These are phyloP conservation scores for Talaromyces thailandensis DNA, from an alignment of 495 filamentous ascomycete genomes.

Conservation along the genomic window DNA sequence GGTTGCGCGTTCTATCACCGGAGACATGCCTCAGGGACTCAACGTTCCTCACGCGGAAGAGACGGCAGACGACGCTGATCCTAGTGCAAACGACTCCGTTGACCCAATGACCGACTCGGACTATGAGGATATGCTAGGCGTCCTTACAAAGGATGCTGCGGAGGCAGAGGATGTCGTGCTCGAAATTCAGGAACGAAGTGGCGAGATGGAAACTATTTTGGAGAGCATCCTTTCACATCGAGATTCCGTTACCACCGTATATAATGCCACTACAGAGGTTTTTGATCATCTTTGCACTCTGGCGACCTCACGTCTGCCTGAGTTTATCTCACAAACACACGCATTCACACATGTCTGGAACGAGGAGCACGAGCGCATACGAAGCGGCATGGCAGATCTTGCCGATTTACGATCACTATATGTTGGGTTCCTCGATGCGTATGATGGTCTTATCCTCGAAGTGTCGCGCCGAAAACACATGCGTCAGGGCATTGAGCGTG, in stretches of 20 bases:
- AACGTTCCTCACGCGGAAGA: conserved; percentile 36
- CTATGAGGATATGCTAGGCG: conserved; percentile 70
- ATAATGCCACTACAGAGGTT: conserved; percentile 45
- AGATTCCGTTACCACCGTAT: conserved; percentile 35
- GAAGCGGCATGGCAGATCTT: conserved; percentile 60
- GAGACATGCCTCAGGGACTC: conserved; percentile 51
- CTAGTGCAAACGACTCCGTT: conserved; percentile 45
- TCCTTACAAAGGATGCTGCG: conserved; percentile 72
- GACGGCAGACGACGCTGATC: conserved; percentile 48
- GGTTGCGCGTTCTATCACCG: conserved; percentile 51
- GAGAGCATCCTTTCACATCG: conserved; percentile 50
- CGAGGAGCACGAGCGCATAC: conserved; percentile 60
- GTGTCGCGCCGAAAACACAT: conserved; percentile 61
- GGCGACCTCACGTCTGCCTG: conserved; percentile 48
- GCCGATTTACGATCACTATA: conserved; percentile 67
- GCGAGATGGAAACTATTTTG: conserved; percentile 59
- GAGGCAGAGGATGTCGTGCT: conserved; percentile 85
- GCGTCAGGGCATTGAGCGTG: conserved; percentile 61
- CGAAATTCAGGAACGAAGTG: conserved; percentile 69
- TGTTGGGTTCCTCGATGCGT: conserved; percentile 72
- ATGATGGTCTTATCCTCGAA: conserved; percentile 76
- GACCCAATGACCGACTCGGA: conserved; percentile 69
- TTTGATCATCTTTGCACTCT: conserved; percentile 62
- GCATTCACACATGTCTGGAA: conserved; percentile 70
- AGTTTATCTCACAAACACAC: conserved; percentile 59